Percentiles rank a stretch among this genome's conserved stretches.
Conservation (phyloP, 257 asterid genomes). For the Salvia splendens region DNA sequence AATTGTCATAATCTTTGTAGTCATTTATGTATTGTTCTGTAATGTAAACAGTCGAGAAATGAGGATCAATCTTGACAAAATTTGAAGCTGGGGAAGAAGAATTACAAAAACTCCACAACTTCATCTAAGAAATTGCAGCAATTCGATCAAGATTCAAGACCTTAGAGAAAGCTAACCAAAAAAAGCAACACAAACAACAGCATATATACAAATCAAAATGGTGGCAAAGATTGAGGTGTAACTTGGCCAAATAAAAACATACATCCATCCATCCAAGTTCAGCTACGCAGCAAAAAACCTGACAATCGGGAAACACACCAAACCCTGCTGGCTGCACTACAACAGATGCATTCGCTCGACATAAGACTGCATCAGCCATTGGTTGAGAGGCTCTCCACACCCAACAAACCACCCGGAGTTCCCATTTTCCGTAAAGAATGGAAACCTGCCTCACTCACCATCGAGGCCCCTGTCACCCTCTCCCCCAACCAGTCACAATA, state of each 20-base stretch:
- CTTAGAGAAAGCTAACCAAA: too few relatives aligned
- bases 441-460: slow-evolving; percentile 82
- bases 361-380: slow-evolving; percentile 77
- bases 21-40: too few relatives aligned
- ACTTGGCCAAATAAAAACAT: not conserved
- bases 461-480: slow-evolving; percentile 83
- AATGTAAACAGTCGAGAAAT: not conserved
- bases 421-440: slow-evolving; percentile 69
- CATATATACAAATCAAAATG: not conserved
- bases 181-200: not conserved
- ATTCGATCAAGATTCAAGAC: not conserved
- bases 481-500: slow-evolving; percentile 96
- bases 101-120: not conserved
- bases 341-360: slow-evolving; percentile 97
- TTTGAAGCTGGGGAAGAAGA: not conserved
- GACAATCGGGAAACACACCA: slow-evolving; percentile 4
- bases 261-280: not conserved
- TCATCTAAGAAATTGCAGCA: not conserved
- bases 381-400: slow-evolving; percentile 78
- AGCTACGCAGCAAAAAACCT: slow-evolving; percentile 18
- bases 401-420: slow-evolving; percentile 93
- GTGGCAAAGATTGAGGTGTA: not conserved
- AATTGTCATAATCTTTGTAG: too few relatives aligned
- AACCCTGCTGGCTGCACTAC: slow-evolving; percentile 30
- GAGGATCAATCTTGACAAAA: not conserved